Evolutionary conservation across 352 stramenopile genomes (phyloP).

Genomic region (Phytophthora quininea): DNA sequence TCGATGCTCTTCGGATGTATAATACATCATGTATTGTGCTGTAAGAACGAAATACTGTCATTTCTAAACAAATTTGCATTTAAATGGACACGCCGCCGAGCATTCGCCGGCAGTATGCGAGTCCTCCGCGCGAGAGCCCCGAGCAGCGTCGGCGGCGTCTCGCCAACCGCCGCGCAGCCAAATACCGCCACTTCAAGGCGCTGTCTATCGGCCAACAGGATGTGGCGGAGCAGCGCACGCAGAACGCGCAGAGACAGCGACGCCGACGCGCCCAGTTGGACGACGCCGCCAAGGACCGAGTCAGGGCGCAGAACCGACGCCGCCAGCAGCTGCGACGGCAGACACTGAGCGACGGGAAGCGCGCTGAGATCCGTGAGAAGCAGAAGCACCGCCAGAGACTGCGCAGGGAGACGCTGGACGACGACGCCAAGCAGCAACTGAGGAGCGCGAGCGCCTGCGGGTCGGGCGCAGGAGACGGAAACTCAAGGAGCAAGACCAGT

Average conservation of each 20-base stretch:
- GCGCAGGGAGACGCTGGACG: conserved; percentile 50
- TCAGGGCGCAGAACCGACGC: conserved; percentile 69
- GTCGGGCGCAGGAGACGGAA: conserved; percentile 40
- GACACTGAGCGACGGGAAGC: conserved; percentile 46
- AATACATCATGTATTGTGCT: too few relatives aligned
- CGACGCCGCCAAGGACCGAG: conserved; percentile 29
- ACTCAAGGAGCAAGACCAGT: conserved; percentile 10
- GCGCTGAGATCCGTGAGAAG: conserved; percentile 43
- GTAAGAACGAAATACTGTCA: not conserved
- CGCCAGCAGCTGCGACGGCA: conserved; percentile 60
- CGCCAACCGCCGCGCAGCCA: conserved; percentile 65
- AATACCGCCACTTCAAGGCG: conserved; percentile 63
- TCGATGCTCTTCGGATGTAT: too few relatives aligned
- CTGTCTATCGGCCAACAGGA: conserved; percentile 6
- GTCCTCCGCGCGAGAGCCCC: conserved; percentile 44
- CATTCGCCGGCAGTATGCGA: conserved; percentile 58
- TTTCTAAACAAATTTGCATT: not conserved
- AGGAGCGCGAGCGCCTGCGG: conserved; percentile 58
- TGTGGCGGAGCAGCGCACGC: conserved; percentile 44
- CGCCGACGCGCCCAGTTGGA: conserved; percentile 54
- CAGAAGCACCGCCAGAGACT: conserved; percentile 51
- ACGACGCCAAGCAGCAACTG: conserved; percentile 42
- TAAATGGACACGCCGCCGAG: conserved; percentile 56
- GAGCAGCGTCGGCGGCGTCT: conserved; percentile 57
- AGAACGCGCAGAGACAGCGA: conserved; percentile 52